Evolutionary conservation across 2,329 filamentous ascomycete species (phyloP).

Genomic region (Epichloe gansuensis): DNA sequence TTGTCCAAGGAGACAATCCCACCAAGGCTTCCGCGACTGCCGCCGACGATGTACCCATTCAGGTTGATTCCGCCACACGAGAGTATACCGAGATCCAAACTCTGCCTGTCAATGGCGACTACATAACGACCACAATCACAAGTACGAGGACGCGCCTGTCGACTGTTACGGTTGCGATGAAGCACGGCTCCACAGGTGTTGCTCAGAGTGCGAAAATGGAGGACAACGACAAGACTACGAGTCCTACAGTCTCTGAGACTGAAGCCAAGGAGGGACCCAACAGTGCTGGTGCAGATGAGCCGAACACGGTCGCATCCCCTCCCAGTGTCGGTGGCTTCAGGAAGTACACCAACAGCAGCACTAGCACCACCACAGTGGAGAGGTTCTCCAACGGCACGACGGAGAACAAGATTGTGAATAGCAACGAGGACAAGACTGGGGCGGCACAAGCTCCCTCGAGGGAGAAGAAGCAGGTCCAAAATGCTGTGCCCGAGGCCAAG

Average conservation of each 20-base stretch:
- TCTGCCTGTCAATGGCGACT: slow-evolving; percentile 7
- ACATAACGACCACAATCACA: slow-evolving; percentile 13
- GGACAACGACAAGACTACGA: background rate
- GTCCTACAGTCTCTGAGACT: too few relatives aligned
- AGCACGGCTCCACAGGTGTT: background rate
- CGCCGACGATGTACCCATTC: background rate
- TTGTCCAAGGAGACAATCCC: background rate
- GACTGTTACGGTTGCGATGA: slow-evolving; percentile 9
- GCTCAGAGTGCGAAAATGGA: slow-evolving; percentile 1
- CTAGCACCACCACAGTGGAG: background rate
- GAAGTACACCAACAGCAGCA: slow-evolving; percentile 1
- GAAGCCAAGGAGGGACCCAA: too few relatives aligned
- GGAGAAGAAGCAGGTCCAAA: too few relatives aligned
- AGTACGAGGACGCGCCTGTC: slow-evolving; percentile 7
- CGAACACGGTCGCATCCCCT: background rate
- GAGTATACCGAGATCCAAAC: background rate
- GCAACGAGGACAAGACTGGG: too few relatives aligned
- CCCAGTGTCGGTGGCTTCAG: background rate
- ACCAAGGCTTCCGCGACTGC: background rate
- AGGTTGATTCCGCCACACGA: background rate
- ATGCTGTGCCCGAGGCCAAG: background rate
- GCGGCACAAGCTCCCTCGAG: background rate
- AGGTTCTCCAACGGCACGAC: background rate
- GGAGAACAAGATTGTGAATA: background rate
- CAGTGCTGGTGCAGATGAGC: background rate